Evolutionary conservation across 371 early-diverging fungal genomes (phyloP).

Genomic region (Sporodiniella umbellata): DNA sequence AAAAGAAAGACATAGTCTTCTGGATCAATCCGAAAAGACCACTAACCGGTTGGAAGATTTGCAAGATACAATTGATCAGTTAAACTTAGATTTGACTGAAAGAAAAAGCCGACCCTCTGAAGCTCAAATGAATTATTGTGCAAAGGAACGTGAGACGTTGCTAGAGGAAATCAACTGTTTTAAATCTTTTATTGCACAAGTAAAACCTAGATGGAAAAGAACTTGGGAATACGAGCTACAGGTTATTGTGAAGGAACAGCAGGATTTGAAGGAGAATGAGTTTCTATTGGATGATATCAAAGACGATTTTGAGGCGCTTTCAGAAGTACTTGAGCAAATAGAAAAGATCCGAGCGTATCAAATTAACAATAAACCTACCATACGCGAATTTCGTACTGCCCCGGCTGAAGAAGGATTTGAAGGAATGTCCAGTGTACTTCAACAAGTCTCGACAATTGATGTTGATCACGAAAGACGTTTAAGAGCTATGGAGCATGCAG

Average conservation of each 20-base stretch:
- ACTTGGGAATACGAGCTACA: conserved; percentile 83
- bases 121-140: conserved; percentile 56
- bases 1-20: conserved; percentile 62
- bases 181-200: conserved; percentile 54
- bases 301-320: conserved; percentile 63
- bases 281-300: conserved; percentile 65
- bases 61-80: conserved; percentile 70
- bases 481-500: conserved; percentile 70
- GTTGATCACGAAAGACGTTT: conserved; percentile 67
- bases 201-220: conserved; percentile 76
- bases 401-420: conserved; percentile 62
- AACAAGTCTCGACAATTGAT: conserved; percentile 68
- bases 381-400: conserved; percentile 55
- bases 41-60: conserved; percentile 68
- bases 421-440: conserved; percentile 60
- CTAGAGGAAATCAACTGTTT: conserved; percentile 54
- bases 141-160: conserved; percentile 57
- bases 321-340: conserved; percentile 62
- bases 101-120: conserved; percentile 70
- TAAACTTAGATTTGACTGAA: conserved; percentile 74
- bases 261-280: conserved; percentile 77
- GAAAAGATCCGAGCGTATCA: conserved; percentile 66
- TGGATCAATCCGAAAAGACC: conserved; percentile 57
- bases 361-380: conserved; percentile 29
- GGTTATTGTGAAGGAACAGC: conserved; percentile 77